These are phyloP conservation scores for Cyclotella sp. DNA, from an alignment of 108 stramenopile species.

Conservation along the genomic window DNA sequence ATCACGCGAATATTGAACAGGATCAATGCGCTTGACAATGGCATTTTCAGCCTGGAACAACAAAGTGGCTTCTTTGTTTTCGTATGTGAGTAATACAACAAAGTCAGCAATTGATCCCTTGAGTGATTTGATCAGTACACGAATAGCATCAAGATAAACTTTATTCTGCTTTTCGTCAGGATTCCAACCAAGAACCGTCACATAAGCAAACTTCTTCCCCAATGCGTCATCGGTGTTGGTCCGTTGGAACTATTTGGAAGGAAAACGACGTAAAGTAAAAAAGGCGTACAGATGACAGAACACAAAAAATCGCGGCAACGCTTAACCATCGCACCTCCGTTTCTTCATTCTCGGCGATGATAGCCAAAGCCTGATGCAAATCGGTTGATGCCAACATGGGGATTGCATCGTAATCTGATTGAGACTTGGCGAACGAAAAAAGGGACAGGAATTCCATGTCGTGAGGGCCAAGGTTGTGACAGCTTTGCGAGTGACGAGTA, in stretches of 20 bases:
- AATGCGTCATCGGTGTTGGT: no score
- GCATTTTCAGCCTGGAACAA: background rate
- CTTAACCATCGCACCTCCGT: background rate
- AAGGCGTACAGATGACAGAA: no score
- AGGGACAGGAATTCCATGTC: slow-evolving; percentile 14
- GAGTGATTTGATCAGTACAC: background rate
- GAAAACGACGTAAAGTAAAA: no score
- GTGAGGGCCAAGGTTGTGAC: slow-evolving; percentile 7
- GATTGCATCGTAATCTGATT: background rate
- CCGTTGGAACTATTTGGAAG: no score
- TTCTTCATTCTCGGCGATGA: background rate
- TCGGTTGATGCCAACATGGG: background rate
- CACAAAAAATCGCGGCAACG: no score
- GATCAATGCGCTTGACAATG: background rate
- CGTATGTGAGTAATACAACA: background rate
- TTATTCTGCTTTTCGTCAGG: slow-evolving; percentile 1
- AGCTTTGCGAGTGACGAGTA: background rate
- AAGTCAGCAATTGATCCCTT: background rate
- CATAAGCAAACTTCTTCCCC: slow-evolving; percentile 5
- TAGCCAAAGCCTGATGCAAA: background rate
- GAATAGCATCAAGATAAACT: slow-evolving; percentile 4
- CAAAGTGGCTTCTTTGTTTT: background rate
- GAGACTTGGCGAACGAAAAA: background rate
- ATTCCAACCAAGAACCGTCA: slow-evolving; percentile 1
- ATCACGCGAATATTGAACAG: background rate